These are phyloP conservation scores for Dipsacomyces acuminosporus DNA, from an alignment of 371 early-diverging fungal genomes.

Conservation along the genomic window DNA sequence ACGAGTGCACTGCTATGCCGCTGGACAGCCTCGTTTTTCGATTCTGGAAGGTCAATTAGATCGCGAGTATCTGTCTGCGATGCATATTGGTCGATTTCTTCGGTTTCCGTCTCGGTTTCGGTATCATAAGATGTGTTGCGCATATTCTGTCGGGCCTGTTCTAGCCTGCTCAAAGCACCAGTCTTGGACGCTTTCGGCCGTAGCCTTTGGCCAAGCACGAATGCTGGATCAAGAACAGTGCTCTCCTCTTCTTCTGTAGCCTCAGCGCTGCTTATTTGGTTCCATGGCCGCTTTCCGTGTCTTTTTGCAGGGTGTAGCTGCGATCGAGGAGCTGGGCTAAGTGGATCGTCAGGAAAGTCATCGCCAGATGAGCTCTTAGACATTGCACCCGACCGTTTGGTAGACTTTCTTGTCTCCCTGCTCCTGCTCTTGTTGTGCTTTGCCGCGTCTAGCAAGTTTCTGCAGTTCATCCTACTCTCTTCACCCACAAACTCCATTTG, in stretches of 20 bases:
- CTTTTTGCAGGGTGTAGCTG: neutral
- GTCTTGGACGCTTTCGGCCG: neutral
- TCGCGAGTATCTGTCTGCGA: neutral
- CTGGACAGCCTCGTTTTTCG: constrained; percentile 18
- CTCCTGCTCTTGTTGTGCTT: neutral
- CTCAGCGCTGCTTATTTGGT: constrained; percentile 17
- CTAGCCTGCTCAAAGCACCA: neutral
- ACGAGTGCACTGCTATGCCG: constrained; percentile 9
- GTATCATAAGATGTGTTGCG: neutral
- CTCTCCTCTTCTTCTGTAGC: neutral
- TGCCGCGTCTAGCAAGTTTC: constrained; percentile 10
- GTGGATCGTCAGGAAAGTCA: constrained; percentile 22
- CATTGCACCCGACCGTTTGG: too few relatives aligned
- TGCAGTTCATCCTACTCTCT: constrained; percentile 37
- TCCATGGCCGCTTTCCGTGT: neutral
- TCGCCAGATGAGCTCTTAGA: neutral
- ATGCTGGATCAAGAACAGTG: neutral
- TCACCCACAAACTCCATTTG: constrained; percentile 28
- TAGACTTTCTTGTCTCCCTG: too few relatives aligned
- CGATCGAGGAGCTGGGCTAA: neutral
- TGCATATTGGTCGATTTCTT: neutral
- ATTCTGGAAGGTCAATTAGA: constrained; percentile 19
- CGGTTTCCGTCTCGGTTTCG: neutral
- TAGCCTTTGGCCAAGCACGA: neutral
- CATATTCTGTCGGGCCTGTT: neutral